Evolutionary conservation across 345 rosid genomes (phyloP).

Genomic region (Syzygium aqueum): DNA sequence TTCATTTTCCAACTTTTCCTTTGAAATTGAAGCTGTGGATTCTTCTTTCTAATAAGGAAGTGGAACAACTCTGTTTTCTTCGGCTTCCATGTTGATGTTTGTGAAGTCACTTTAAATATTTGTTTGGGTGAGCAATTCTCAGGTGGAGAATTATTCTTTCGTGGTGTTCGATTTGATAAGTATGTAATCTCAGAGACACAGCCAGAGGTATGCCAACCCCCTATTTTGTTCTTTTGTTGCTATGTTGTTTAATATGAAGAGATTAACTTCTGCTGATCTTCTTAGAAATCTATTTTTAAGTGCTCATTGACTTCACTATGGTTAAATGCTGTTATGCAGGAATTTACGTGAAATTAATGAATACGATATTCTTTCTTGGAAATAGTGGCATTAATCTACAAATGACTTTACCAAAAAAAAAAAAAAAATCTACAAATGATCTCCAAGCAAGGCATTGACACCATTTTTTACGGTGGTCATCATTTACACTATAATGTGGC

Average conservation of each 20-base stretch:
- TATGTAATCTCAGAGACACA: conserved; percentile 65
- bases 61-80: background rate
- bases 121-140: conserved; percentile 86
- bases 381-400: background rate
- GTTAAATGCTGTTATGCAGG: conserved; percentile 21
- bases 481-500: background rate
- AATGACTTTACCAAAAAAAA: too few relatives aligned
- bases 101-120: conserved; percentile 85
- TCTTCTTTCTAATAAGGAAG: background rate
- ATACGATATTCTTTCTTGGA: background rate
- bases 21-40: background rate
- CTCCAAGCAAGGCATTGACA: background rate
- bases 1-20: background rate
- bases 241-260: background rate
- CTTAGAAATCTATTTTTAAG: background rate
- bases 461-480: background rate
- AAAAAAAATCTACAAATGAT: background rate
- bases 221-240: background rate
- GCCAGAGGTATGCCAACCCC: conserved; percentile 47
- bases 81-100: conserved; percentile 98
- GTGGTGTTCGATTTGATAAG: conserved; percentile 75
- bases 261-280: background rate
- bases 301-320: background rate
- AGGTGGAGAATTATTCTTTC: conserved; percentile 87
- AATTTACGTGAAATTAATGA: conserved; percentile 2